Base-by-base conservation (phyloP, 208 protist genomes). In the Strigomonas galati region DNA sequence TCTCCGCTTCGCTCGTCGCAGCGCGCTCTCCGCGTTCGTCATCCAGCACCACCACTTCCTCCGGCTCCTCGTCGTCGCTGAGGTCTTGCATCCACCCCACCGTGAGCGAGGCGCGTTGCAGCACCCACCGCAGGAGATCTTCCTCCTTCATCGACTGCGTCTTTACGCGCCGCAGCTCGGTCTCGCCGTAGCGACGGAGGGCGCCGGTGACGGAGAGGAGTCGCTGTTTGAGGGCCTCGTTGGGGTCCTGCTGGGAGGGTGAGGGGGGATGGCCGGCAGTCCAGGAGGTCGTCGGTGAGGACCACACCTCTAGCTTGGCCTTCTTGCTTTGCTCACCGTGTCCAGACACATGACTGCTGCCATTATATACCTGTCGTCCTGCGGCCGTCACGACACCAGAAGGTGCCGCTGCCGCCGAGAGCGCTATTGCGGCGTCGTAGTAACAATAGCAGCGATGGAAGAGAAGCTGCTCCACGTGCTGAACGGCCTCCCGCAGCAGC, bases 81-180 rank as follows among this genome's bases (percentile, higher is more conserved):
- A 54, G 56, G 6, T 48, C 15, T 2, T 51, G 49, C 24, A 43
- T 28, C 3, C 43, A 17, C 28, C 35, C 48, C 4, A 76, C 17
- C 0, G 55, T 28, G 14, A 76, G 51, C 37, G 69, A 56, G 1
- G 76, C 71, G 7, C 71, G 81, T 46, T 89, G 86, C 40, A 82
- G 48, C 26, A 84, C 81, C 78, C 81, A 92, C 62, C 70, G 68
- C 27, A 84, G 52, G 24, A 92, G 55, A 37, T 89, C 73, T 15
- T 64, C 61, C 15, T 79, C 81, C 19, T 64, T 66, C 28, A 79
- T 75, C 24, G 66, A 69, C 44, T 87, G 81, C 9, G 40, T 27
- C 17, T 70, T 65, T 12, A 82, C 67, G 26, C 69, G 55, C 0
- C 65, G 73, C 49, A 89, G 35, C 63, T 85, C 77, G 17, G 57